Conservation (phyloP, 345 rosid genomes). For the Euphorbia lathyris region DNA sequence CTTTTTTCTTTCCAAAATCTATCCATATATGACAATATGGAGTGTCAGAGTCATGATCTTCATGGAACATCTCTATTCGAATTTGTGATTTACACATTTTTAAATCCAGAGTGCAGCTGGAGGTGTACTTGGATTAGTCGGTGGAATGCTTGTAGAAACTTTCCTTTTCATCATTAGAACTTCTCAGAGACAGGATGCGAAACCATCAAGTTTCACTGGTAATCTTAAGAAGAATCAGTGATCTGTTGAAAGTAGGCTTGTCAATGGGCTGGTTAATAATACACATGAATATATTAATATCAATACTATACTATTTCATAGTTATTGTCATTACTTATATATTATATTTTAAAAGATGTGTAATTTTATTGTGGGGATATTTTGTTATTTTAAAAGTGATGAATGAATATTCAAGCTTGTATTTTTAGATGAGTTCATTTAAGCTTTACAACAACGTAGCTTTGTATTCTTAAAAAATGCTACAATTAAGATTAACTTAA, state of each 20-base stretch:
- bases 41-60: not conserved
- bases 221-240: conserved; percentile 66
- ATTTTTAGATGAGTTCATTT: no score
- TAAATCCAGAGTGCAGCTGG: conserved; percentile 81
- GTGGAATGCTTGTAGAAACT: conserved; percentile 88
- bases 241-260: not conserved
- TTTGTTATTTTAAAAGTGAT: no score
- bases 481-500: no score
- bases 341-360: no score
- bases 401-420: no score
- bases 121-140: conserved; percentile 86
- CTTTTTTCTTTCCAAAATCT: not conserved
- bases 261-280: no score
- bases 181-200: conserved; percentile 41
- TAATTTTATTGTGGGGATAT: no score
- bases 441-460: no score
- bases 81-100: not conserved
- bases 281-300: no score
- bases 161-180: conserved; percentile 78
- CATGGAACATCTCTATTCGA: not conserved
- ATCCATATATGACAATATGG: not conserved
- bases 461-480: no score
- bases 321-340: no score
- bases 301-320: no score
- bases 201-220: conserved; percentile 37